phyloP scores from a whole-genome alignment of 2,329 filamentous ascomycete genomes.

The Aplosporella prunicola region DNA sequence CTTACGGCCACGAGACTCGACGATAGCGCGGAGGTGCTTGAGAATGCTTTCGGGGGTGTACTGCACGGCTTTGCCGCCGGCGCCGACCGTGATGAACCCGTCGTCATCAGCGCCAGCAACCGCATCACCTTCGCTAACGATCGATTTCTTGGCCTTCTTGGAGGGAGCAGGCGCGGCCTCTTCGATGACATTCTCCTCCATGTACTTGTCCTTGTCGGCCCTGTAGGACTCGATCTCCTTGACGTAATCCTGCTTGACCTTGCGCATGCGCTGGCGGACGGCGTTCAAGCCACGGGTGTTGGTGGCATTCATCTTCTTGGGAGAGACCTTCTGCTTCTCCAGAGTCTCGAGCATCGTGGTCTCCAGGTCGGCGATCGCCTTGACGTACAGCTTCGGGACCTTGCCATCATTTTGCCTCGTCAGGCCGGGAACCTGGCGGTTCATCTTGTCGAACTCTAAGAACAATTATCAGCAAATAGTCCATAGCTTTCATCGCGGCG shows the following conservation, averaged over 20 bases:
- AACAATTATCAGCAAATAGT: constrained; percentile 14
- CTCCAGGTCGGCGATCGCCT: constrained; percentile 86
- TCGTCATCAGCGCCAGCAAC: constrained; percentile 59
- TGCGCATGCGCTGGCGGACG: constrained; percentile 96
- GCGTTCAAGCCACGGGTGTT: constrained; percentile 91
- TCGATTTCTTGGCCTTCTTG: constrained; percentile 34
- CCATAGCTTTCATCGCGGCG: background rate
- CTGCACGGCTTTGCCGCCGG: constrained; percentile 76
- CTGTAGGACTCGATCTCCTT: constrained; percentile 80
- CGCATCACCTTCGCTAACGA: constrained; percentile 42
- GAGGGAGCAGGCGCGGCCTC: constrained; percentile 46
- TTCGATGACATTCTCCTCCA: constrained; percentile 75
- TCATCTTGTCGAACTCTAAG: constrained; percentile 88
- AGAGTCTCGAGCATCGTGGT: constrained; percentile 89
- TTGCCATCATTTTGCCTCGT: constrained; percentile 55
- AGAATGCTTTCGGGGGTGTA: constrained; percentile 98
- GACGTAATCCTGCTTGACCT: constrained; percentile 94
- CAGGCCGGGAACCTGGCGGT: constrained; percentile 60
- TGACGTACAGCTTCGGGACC: constrained; percentile 84
- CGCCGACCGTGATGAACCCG: constrained; percentile 81
- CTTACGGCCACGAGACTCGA: constrained; percentile 97
- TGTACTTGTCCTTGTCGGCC: constrained; percentile 74
- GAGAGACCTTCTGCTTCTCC: constrained; percentile 88
- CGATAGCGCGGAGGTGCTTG: constrained; percentile 86
- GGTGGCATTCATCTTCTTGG: constrained; percentile 98